Conservation (phyloP, 129 eudicot species). For the Lonicera japonica region DNA sequence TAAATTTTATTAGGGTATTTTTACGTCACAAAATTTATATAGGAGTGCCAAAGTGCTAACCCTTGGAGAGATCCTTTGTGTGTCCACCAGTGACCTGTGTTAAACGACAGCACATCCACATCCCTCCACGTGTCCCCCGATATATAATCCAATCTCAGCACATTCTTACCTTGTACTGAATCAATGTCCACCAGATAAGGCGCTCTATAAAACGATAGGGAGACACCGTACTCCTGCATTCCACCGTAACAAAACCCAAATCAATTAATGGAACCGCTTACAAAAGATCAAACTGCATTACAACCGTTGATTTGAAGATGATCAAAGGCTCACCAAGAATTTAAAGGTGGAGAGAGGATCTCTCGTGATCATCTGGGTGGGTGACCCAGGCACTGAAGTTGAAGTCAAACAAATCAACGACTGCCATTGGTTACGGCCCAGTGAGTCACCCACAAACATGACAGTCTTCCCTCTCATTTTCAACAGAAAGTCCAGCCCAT, state of each 20-base stretch:
- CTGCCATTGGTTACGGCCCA: constrained; percentile 94
- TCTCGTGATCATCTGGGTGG: constrained; percentile 46
- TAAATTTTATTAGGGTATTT: too few relatives aligned
- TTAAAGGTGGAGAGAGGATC: constrained; percentile 68
- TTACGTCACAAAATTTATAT: neutral
- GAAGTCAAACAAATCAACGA: constrained; percentile 82
- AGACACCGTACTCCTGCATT: constrained; percentile 72
- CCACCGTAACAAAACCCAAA: constrained; percentile 4
- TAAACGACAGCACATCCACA: constrained; percentile 75
- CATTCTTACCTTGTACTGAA: constrained; percentile 47
- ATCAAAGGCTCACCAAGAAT: constrained; percentile 46
- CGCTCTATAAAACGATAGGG: constrained; percentile 66
- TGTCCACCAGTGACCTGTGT: constrained; percentile 98
- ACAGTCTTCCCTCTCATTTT: constrained; percentile 76
- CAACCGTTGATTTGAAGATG: neutral
- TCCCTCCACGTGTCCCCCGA: constrained; percentile 63
- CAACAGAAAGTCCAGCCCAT: constrained; percentile 59
- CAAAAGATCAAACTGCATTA: neutral
- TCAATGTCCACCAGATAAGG: constrained; percentile 88
- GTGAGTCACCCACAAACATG: constrained; percentile 95
- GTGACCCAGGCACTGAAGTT: constrained; percentile 43
- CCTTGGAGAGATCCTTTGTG: constrained; percentile 87
- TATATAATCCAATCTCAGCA: constrained; percentile 67
- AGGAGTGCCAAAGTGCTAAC: constrained; percentile 16
- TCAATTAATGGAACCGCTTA: neutral